Conservation (phyloP, 2,329 filamentous ascomycete species). For the Biscogniauxia mediterranea region DNA sequence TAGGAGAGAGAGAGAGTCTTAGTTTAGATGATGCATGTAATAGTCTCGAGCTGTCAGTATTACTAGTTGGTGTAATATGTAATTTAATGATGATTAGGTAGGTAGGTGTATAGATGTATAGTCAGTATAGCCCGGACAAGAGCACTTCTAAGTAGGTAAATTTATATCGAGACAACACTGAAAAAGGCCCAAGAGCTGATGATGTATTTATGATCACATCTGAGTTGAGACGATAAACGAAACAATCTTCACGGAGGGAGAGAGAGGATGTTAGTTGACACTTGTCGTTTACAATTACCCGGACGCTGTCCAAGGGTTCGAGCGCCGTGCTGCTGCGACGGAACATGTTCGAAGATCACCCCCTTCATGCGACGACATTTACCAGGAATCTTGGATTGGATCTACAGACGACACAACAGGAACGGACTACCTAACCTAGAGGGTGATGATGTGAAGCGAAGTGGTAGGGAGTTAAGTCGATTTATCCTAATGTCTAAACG, state of each 20-base stretch:
- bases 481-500: too few species aligned
- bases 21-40: too few species aligned
- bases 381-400: slow-evolving; percentile 6
- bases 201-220: not conserved
- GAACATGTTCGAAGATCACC: slow-evolving; percentile 16
- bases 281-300: slow-evolving; percentile 33
- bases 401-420: slow-evolving; percentile 16
- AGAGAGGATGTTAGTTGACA: slow-evolving; percentile 22
- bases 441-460: not conserved
- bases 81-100: not conserved
- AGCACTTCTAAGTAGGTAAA: not conserved
- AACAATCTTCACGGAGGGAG: slow-evolving; percentile 2
- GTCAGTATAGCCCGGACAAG: not conserved
- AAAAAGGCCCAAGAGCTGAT: not conserved
- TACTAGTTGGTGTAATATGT: too few species aligned
- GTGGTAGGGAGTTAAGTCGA: too few species aligned
- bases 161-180: not conserved
- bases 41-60: too few species aligned
- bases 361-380: slow-evolving; percentile 10
- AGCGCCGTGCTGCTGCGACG: slow-evolving; percentile 22
- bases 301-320: slow-evolving; percentile 23
- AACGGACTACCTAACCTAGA: slow-evolving; percentile 11
- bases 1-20: not conserved
- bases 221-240: not conserved
- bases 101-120: not conserved